Evolutionary conservation across 495 filamentous ascomycete genomes (phyloP), one percentile per base, ranked within the genome.

Genomic region (Tuber brumale): DNA sequence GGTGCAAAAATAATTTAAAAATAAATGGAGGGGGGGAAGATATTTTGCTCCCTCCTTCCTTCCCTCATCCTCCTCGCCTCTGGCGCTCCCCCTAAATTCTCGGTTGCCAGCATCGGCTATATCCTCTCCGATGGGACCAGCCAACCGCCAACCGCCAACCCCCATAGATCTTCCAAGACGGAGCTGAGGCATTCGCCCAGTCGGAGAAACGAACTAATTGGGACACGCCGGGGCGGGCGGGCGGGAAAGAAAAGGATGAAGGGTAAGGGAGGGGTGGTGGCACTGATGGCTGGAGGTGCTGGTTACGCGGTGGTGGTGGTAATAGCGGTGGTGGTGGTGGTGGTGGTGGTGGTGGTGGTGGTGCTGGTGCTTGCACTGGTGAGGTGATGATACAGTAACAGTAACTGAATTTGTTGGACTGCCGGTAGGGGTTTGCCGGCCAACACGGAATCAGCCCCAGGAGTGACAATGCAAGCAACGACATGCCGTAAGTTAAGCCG

Each of bases 21-120:
- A 61, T 61, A 61, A 61, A 31, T 31, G n/a, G n/a, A 61, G 23
- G 51, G 51, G 51, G 51, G 51, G 51, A 61, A 3, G n/a, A 61
- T 61, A 27, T 61, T 61, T 31, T 31, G 27, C 51, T 61, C 51
- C 51, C n/a, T 61, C 51, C 51, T 66, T 76, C 75, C 75, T 71
- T 70, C 75, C 70, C 71, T 66, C n/a, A n/a, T n/a, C 66, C 77
- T 75, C 72, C 48, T 79, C 69, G 77, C 76, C 77, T 80, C 76
- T 70, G 57, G 75, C 73, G n/a, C 16, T 61, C 51, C 51, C 23
- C n/a, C 9, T 16, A 61, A 76, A 80, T 74, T 73, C 76, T 80
- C 78, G 78, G 78, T 80, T 80, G 73, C 78, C 78, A 80, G 78
- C 78, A 80, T 80, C 76, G 78, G 76, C 76, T 79, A 79, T 79